Evolutionary conservation across 1,139 yeast species (phyloP).

Genomic region (Zygoascus hellenicus): DNA sequence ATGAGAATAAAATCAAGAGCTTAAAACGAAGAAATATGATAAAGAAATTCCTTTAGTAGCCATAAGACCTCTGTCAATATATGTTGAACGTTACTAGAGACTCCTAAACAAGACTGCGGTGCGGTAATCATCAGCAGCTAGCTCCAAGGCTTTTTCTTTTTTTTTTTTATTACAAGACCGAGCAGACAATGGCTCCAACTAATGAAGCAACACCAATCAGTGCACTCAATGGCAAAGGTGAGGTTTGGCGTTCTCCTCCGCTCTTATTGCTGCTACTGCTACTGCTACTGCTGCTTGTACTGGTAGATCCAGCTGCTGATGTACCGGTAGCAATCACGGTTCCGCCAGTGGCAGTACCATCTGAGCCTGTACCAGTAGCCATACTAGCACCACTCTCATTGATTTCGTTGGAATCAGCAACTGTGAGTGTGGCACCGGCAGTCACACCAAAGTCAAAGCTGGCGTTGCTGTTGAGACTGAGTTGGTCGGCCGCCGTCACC

Average conservation of each 20-base stretch:
- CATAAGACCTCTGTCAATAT: too few relatives aligned
- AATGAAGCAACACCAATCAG: neutral
- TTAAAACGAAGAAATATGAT: too few relatives aligned
- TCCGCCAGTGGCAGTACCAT: neutral
- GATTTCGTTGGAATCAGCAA: neutral
- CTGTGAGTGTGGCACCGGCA: slow-evolving; percentile 1
- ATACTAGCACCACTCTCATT: neutral
- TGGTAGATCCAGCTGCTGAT: slow-evolving; percentile 2
- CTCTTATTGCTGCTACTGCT: neutral
- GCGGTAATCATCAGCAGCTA: too few relatives aligned
- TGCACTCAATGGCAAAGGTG: neutral
- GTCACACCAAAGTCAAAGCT: slow-evolving; percentile 11
- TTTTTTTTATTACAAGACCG: too few relatives aligned
- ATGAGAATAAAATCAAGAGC: too few relatives aligned
- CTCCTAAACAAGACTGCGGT: too few relatives aligned
- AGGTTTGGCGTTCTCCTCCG: neutral
- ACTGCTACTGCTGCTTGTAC: neutral
- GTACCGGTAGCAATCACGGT: neutral
- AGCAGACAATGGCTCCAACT: neutral
- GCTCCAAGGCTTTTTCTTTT: too few relatives aligned
- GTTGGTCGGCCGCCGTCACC: slow-evolving; percentile 10
- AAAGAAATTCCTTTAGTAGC: too few relatives aligned
- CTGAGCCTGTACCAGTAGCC: slow-evolving; percentile 1
- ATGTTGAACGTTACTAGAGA: too few relatives aligned
- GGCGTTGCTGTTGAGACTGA: slow-evolving; percentile 4